These are phyloP conservation scores for Penicillium atrosanguineum DNA, from an alignment of 495 filamentous ascomycete species.

Conservation along the genomic window DNA sequence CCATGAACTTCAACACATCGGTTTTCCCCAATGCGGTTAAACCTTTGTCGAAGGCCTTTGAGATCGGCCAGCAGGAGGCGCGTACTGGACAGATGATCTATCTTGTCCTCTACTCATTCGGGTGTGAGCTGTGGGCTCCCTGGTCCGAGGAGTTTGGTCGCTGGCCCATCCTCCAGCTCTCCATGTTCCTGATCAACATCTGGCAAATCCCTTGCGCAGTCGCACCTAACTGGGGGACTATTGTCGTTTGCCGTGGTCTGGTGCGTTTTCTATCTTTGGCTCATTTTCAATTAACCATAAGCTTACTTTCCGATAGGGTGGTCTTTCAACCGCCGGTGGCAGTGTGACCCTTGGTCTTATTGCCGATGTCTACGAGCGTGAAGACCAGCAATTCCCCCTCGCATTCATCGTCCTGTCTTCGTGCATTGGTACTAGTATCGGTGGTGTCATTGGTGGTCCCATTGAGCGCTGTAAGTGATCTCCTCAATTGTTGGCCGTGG, in stretches of 20 bases:
- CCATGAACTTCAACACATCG: conserved; percentile 67
- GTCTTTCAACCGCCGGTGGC: conserved; percentile 65
- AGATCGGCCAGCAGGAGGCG: conserved; percentile 60
- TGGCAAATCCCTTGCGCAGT: conserved; percentile 68
- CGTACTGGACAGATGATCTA: conserved; percentile 66
- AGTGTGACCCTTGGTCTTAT: conserved; percentile 78
- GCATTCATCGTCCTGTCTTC: conserved; percentile 74
- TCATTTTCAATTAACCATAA: neutral
- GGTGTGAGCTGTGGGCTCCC: conserved; percentile 78
- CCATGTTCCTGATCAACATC: conserved; percentile 68
- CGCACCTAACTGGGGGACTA: conserved; percentile 63
- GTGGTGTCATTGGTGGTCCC: conserved; percentile 77
- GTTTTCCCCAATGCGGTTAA: conserved; percentile 42
- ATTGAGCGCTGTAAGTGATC: conserved; percentile 50
- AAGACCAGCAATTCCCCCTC: conserved; percentile 61
- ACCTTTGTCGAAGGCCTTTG: conserved; percentile 58
- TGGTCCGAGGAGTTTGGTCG: conserved; percentile 77
- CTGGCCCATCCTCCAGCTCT: conserved; percentile 66
- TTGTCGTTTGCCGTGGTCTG: conserved; percentile 62
- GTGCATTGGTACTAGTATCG: conserved; percentile 68
- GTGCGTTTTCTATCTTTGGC: conserved; percentile 19
- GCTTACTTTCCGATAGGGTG: conserved; percentile 23
- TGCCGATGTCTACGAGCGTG: conserved; percentile 71
- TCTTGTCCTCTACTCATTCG: conserved; percentile 70
- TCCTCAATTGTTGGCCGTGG: no score